Percentiles rank a stretch among this genome's conserved stretches.
Evolutionary conservation across 139 green algal species (phyloP).

Genomic region (Trebouxia sp.): DNA sequence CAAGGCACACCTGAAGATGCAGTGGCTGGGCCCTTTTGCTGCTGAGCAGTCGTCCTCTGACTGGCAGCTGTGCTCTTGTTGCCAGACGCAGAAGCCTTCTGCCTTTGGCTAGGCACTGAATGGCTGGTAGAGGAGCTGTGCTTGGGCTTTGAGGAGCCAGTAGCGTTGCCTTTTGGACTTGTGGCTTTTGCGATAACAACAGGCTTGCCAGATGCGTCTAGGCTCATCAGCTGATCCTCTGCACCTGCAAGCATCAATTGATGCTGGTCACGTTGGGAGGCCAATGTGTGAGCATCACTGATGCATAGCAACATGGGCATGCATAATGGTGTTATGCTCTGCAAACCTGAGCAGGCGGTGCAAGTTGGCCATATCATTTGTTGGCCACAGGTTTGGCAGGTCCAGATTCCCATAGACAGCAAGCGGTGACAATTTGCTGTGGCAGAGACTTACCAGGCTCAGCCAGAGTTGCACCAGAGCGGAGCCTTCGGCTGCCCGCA

Average conservation of each 20-base stretch:
- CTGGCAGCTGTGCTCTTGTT: slow-evolving; percentile 18
- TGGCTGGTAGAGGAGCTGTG: not conserved
- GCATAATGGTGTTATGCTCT: not conserved
- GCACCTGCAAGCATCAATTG: not conserved
- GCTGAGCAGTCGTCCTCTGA: not conserved
- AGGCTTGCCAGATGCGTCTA: not conserved
- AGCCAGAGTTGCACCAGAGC: slow-evolving; percentile 2
- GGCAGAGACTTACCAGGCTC: not conserved
- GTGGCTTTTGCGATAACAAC: not conserved
- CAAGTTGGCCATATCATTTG: no score
- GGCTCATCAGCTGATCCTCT: not conserved
- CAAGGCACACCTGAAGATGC: slow-evolving; percentile 1
- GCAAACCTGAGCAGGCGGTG: no score
- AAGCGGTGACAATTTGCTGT: no score
- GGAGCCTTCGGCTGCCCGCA: not conserved
- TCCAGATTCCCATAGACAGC: no score
- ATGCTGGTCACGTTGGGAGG: no score
- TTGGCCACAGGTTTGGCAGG: no score
- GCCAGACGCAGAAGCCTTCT: not conserved
- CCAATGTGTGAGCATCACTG: no score
- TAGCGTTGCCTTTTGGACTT: not conserved
- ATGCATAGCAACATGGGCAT: not conserved
- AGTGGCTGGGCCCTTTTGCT: not conserved
- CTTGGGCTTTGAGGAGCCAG: not conserved
- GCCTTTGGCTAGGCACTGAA: not conserved